Percentiles rank a stretch among this genome's conserved stretches.
These are phyloP conservation scores for Kalanchoe fedtschenkoi DNA, from an alignment of 164 flowering plant genomes.

Conservation along the genomic window DNA sequence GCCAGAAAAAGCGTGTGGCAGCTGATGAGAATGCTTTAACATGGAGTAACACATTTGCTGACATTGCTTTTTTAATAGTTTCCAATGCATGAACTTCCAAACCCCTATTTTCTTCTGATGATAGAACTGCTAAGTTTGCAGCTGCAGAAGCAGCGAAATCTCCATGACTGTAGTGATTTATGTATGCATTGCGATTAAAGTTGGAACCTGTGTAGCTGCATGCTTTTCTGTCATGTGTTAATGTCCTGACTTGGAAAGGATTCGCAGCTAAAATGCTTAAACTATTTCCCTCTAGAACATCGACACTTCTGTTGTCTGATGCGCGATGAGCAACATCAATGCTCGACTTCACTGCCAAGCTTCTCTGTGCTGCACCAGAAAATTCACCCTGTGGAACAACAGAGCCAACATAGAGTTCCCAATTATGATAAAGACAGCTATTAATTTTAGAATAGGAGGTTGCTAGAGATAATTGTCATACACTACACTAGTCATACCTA, in stretches of 20 bases:
- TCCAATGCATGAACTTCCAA: constrained; percentile 29
- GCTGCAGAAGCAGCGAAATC: constrained; percentile 91
- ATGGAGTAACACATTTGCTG: constrained; percentile 49
- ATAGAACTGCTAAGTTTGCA: constrained; percentile 55
- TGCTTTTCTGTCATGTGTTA: constrained; percentile 14
- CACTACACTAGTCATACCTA: not conserved
- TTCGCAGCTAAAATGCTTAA: not conserved
- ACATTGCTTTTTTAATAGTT: constrained; percentile 33
- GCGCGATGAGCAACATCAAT: not conserved
- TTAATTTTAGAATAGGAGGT: not conserved
- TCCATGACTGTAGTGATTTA: constrained; percentile 71
- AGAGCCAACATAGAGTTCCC: not conserved
- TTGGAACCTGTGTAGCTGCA: constrained; percentile 35
- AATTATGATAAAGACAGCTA: not conserved
- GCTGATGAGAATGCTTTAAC: constrained; percentile 68
- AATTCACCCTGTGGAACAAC: not conserved
- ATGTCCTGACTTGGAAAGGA: constrained; percentile 10
- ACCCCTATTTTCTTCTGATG: constrained; percentile 53
- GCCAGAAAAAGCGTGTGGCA: constrained; percentile 80
- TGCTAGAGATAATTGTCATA: not conserved
- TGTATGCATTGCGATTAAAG: constrained; percentile 51
- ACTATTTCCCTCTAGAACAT: not conserved
- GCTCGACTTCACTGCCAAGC: not conserved
- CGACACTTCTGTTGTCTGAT: not conserved
- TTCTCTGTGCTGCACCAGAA: not conserved